Evolutionary conservation across 176 grass and related monocot genomes (phyloP), one percentile per base, ranked within the genome.

Genomic region (Alloteropsis semialata): DNA sequence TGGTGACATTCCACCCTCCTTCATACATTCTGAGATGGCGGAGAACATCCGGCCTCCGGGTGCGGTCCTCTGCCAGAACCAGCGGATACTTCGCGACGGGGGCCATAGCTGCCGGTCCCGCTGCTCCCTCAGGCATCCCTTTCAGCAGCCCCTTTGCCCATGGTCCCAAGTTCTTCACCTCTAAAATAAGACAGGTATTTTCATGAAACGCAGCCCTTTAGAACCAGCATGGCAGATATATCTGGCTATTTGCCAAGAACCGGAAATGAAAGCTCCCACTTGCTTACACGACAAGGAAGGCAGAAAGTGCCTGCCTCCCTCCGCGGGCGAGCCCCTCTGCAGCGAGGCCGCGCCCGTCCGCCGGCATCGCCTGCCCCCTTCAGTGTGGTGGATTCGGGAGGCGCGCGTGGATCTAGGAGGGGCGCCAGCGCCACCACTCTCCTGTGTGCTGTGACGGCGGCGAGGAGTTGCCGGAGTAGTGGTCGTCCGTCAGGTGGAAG

Each of bases 1-100:
- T 90, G n/a, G 91, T 92, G 84, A 95, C 84, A 48, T 98, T 85
- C 96, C 96, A 98, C 22, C 92, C 96, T 38, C 91, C 91, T 62
- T 45, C 43, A 82, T 98, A 98, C 81, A 95, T 30, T 77, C 44
- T 93, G 56, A 98, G 88, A 78, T 85, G 88, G 17, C 74, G 22
- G 39, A 98, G 89, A n/a, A 95, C 14, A 56, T 98, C 92, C 0
- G 92, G 96, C 82, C 96, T 81, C 79, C 70, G 80, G 48, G 92
- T 98, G 69, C 96, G 88, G 28, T 95, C 82, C 82, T 87, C 87
- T 25, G 96, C 96, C 51, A 98, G 92, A 84, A 95, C 75, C 22
- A 95, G 80, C 0, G 91, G 92, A 57, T 93, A 93, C 72, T 84
- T 98, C 1, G 66, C 48, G 1, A 56, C 37, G 0, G 96, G 92